Conservation (phyloP, 1,139 yeast genomes). For the Blastobotrys arbuscula region DNA sequence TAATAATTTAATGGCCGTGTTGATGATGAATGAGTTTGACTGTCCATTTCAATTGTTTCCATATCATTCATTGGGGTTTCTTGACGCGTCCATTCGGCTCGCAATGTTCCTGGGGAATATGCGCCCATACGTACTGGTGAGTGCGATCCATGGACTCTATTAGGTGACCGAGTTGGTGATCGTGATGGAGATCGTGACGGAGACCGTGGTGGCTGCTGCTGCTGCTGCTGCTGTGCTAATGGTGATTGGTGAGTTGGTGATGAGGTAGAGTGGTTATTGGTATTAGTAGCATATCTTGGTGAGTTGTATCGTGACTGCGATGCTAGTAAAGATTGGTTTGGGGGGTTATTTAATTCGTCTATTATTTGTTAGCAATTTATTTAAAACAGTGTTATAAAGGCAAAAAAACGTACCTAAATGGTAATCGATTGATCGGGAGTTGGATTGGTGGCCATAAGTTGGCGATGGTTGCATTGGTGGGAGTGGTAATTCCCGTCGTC, state of each 20-base stretch:
- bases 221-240: no score
- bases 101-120: conserved; percentile 13
- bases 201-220: background rate
- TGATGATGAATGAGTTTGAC: background rate
- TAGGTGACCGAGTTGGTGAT: conserved; percentile 14
- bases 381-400: no score
- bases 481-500: conserved; percentile 14
- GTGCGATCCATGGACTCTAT: conserved; percentile 16
- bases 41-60: conserved; percentile 25
- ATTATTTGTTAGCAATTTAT: background rate
- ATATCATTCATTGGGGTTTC: conserved; percentile 29
- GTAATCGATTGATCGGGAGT: conserved; percentile 7
- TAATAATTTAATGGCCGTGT: conserved; percentile 1
- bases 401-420: conserved; percentile 13
- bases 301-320: conserved; percentile 21
- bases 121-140: conserved; percentile 9
- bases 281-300: background rate
- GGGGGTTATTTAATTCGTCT: conserved; percentile 3
- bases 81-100: conserved; percentile 30
- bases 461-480: conserved; percentile 14
- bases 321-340: conserved; percentile 11
- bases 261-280: no score
- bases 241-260: no score
- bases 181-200: conserved; percentile 9
- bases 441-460: conserved; percentile 3